Evolutionary conservation across 495 filamentous ascomycete genomes (phyloP).

Genomic region (Aspergillus sparsus): DNA sequence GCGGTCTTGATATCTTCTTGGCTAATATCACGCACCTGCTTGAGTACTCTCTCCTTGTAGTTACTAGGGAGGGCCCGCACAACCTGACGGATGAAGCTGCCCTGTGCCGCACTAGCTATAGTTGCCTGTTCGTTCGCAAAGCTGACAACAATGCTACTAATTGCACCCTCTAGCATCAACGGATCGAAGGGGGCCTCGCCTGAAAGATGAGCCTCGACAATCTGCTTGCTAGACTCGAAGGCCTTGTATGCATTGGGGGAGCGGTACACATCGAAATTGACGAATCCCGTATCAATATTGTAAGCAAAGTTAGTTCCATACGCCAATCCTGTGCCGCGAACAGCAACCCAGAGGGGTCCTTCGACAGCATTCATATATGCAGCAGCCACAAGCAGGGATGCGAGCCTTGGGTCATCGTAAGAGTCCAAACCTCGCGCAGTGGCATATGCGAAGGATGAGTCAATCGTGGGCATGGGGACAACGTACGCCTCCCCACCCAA

Average conservation of each 20-base stretch:
- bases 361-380: constrained; percentile 92
- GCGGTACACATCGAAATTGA: constrained; percentile 82
- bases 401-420: constrained; percentile 73
- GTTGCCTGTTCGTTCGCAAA: constrained; percentile 87
- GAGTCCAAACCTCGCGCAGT: constrained; percentile 72
- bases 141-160: constrained; percentile 79
- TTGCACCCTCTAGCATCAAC: constrained; percentile 83
- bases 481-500: constrained; percentile 76
- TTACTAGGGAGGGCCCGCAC: constrained; percentile 74
- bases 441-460: constrained; percentile 85
- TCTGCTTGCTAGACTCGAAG: constrained; percentile 71
- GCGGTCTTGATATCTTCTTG: constrained; percentile 75
- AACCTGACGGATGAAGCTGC: constrained; percentile 80
- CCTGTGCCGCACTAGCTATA: constrained; percentile 73
- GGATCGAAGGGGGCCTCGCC: constrained; percentile 68
- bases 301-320: constrained; percentile 79
- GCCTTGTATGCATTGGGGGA: constrained; percentile 89
- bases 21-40: constrained; percentile 70
- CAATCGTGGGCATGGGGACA: constrained; percentile 87
- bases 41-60: constrained; percentile 74
- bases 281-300: constrained; percentile 73
- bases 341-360: constrained; percentile 88
- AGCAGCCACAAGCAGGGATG: constrained; percentile 80
- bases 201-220: constrained; percentile 67
- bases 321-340: constrained; percentile 88